phyloP scores from a whole-genome alignment of 495 filamentous ascomycete species.

The Xylaria sp. region DNA sequence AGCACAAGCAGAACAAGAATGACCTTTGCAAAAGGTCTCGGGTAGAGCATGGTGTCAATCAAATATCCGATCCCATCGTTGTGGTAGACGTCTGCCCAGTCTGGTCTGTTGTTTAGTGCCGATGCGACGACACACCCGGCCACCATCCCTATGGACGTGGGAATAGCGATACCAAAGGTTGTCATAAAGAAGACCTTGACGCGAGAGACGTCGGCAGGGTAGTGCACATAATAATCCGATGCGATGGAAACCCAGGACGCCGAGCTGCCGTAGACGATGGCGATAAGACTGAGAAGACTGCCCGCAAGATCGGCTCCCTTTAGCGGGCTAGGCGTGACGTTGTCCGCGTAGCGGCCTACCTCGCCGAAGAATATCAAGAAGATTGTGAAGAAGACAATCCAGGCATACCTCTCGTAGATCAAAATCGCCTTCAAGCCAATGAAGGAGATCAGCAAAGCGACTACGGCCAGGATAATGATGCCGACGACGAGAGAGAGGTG shows the following conservation, averaged over 20 bases:
- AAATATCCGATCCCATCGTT: constrained; percentile 64
- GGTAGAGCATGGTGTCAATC: constrained; percentile 60
- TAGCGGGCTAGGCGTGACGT: constrained; percentile 46
- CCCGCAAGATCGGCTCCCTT: constrained; percentile 51
- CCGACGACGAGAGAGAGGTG: constrained; percentile 53
- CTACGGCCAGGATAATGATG: constrained; percentile 53
- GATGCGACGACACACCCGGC: constrained; percentile 62
- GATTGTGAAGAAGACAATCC: constrained; percentile 61
- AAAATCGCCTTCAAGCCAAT: constrained; percentile 56
- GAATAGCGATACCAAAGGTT: constrained; percentile 53
- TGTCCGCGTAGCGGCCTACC: constrained; percentile 55
- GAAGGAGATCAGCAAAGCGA: constrained; percentile 53
- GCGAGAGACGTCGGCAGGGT: constrained; percentile 58
- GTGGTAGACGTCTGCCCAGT: constrained; percentile 57
- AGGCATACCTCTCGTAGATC: constrained; percentile 49
- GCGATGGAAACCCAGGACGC: constrained; percentile 67
- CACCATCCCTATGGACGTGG: constrained; percentile 64
- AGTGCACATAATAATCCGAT: constrained; percentile 68
- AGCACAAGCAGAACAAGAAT: constrained; percentile 63
- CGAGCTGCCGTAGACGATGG: constrained; percentile 65
- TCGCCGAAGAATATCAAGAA: constrained; percentile 66
- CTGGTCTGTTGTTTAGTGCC: constrained; percentile 54
- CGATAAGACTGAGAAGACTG: constrained; percentile 58
- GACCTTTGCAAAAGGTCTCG: constrained; percentile 65
- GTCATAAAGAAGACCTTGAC: constrained; percentile 61